Conservation (phyloP, 2,329 filamentous ascomycete genomes). For the Sarocladiaceae sp. region DNA sequence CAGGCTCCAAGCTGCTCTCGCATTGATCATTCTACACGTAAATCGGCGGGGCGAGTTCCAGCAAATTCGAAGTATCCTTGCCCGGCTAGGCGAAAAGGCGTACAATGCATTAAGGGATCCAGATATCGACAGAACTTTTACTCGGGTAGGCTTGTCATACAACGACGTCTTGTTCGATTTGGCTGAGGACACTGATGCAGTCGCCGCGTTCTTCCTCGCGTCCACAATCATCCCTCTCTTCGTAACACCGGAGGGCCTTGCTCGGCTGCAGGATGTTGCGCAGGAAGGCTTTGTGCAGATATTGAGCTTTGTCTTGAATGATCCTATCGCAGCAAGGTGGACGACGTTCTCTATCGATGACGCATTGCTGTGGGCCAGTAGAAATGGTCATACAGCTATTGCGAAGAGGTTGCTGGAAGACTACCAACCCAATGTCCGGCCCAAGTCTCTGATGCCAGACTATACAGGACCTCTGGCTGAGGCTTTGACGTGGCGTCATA, state of each 20-base stretch:
- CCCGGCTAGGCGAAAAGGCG: neutral
- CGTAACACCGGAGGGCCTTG: neutral
- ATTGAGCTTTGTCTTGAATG: neutral
- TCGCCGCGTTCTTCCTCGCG: neutral
- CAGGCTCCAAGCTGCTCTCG: neutral
- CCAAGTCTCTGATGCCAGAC: too few relatives aligned
- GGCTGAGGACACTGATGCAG: neutral
- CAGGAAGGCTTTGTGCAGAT: neutral
- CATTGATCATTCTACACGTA: neutral
- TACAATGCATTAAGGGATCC: neutral
- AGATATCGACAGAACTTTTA: neutral
- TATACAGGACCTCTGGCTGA: too few relatives aligned
- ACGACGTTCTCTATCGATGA: neutral
- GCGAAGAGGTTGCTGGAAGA: neutral
- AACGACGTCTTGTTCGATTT: neutral
- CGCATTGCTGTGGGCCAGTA: neutral
- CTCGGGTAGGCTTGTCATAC: neutral
- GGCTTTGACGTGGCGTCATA: neutral
- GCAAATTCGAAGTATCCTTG: neutral
- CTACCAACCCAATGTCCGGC: neutral
- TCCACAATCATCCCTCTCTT: neutral
- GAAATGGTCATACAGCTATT: neutral
- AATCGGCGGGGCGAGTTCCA: neutral
- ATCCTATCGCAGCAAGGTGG: neutral
- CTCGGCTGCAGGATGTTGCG: neutral